Conservation (phyloP, 352 stramenopile species). For the Pythium biforme region DNA sequence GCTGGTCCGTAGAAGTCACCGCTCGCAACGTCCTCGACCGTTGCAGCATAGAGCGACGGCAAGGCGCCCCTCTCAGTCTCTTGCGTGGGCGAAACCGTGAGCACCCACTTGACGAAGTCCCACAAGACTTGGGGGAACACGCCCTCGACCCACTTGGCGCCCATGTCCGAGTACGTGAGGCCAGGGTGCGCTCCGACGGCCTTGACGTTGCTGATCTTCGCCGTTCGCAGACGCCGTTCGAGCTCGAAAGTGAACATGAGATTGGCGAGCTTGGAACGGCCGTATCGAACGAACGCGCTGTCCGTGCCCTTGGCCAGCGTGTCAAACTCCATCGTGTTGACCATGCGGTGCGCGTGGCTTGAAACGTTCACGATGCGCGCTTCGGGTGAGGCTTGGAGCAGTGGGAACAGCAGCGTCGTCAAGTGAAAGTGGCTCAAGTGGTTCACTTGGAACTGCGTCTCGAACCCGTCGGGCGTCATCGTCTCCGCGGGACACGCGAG, state of each 20-base stretch:
- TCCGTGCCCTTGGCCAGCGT: slow-evolving; percentile 4
- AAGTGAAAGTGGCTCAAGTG: slow-evolving; percentile 69
- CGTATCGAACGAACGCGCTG: slow-evolving; percentile 3
- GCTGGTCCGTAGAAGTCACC: slow-evolving; percentile 32
- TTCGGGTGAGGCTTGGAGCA: slow-evolving; percentile 27
- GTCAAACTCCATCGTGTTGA: slow-evolving; percentile 14
- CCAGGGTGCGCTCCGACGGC: slow-evolving; percentile 25
- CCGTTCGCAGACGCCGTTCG: slow-evolving; percentile 5
- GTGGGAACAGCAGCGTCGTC: slow-evolving; percentile 44
- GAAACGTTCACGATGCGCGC: slow-evolving; percentile 44
- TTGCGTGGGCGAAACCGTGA: slow-evolving; percentile 18
- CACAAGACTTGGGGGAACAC: slow-evolving; percentile 3
- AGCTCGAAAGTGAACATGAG: slow-evolving; percentile 32
- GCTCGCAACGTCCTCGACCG: slow-evolving; percentile 17
- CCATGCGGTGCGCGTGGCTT: slow-evolving; percentile 24
- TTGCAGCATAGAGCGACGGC: slow-evolving; percentile 31
- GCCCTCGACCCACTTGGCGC: slow-evolving; percentile 23
- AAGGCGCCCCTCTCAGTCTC: slow-evolving; percentile 24
- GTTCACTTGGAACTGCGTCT: slow-evolving; percentile 71
- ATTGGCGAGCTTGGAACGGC: slow-evolving; percentile 30
- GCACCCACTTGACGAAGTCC: slow-evolving; percentile 5
- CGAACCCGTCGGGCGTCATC: slow-evolving; percentile 39
- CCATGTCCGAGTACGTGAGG: slow-evolving; percentile 13
- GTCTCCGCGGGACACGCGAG: slow-evolving; percentile 31
- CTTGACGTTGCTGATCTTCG: slow-evolving; percentile 20